These are phyloP conservation scores for Thelephora aurantiotincta DNA, from an alignment of 768 basidiomycete genomes.

Conservation along the genomic window DNA sequence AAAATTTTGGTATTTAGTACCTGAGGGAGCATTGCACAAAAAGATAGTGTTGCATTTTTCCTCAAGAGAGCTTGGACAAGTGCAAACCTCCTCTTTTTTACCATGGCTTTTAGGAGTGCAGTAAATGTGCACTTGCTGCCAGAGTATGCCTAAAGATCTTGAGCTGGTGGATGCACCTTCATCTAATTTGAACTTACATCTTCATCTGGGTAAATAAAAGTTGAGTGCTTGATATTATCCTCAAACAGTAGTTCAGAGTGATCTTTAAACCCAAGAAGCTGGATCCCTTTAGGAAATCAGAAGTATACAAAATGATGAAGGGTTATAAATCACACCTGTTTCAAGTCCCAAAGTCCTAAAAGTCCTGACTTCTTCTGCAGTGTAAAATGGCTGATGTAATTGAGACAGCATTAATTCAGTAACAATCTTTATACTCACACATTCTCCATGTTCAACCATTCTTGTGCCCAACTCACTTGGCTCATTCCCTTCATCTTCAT, in stretches of 20 bases:
- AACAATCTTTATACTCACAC: slow-evolving; percentile 22
- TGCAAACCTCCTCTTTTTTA: slow-evolving; percentile 70
- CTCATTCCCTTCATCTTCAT: slow-evolving; percentile 19
- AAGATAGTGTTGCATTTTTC: slow-evolving; percentile 58
- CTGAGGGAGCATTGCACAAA: slow-evolving; percentile 83
- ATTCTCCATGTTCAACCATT: slow-evolving; percentile 33
- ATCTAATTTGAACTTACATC: slow-evolving; percentile 30
- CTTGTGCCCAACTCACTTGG: slow-evolving; percentile 18
- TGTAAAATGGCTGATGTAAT: slow-evolving; percentile 58
- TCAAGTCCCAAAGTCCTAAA: slow-evolving; percentile 73
- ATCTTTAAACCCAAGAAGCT: slow-evolving; percentile 86
- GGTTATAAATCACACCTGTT: slow-evolving; percentile 35
- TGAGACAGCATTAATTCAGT: slow-evolving; percentile 1
- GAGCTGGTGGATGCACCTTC: not conserved
- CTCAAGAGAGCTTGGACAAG: slow-evolving; percentile 60
- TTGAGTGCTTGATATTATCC: slow-evolving; percentile 85
- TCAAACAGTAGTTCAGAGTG: slow-evolving; percentile 57
- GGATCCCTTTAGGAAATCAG: slow-evolving; percentile 41
- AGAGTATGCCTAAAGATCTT: slow-evolving; percentile 43
- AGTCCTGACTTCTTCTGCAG: slow-evolving; percentile 64
- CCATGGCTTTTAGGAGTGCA: slow-evolving; percentile 72
- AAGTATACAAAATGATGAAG: not conserved
- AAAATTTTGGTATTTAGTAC: slow-evolving; percentile 24
- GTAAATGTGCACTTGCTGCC: slow-evolving; percentile 90
- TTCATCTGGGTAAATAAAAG: slow-evolving; percentile 90